phyloP scores from a whole-genome alignment of 2,329 filamentous ascomycete genomes.

The Kalaharituber pfeilii region DNA sequence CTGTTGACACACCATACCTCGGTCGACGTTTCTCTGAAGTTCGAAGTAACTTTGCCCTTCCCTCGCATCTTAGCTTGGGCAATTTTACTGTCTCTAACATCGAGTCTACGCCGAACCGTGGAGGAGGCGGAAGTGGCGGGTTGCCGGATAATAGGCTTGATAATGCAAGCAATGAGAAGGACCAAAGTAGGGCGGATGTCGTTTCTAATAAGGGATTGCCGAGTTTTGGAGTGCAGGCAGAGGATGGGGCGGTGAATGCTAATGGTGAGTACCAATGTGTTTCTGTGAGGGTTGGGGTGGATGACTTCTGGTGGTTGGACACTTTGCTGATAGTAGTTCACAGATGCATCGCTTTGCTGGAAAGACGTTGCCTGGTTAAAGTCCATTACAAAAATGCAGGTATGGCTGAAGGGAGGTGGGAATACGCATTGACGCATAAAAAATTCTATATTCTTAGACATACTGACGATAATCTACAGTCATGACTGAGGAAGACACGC shows the following conservation, averaged over 20 bases:
- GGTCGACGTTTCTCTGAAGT: constrained; percentile 38
- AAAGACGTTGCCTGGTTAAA: constrained; percentile 35
- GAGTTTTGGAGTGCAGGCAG: neutral
- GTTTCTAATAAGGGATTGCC: constrained; percentile 24
- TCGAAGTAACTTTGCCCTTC: constrained; percentile 36
- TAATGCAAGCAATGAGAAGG: constrained; percentile 8
- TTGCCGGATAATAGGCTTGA: neutral
- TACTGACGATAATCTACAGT: constrained; percentile 26
- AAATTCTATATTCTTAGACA: neutral
- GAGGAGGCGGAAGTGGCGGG: neutral
- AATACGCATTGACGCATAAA: constrained; percentile 10
- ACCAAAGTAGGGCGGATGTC: constrained; percentile 19
- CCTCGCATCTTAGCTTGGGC: constrained; percentile 30
- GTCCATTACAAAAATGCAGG: constrained; percentile 31
- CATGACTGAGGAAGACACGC: constrained; percentile 34
- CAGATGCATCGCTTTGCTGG: constrained; percentile 33
- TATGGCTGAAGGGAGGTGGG: constrained; percentile 31
- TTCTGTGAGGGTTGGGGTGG: too few species aligned
- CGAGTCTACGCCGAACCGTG: neutral
- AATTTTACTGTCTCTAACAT: constrained; percentile 25
- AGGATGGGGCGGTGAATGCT: constrained; percentile 5
- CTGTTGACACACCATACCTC: constrained; percentile 38
- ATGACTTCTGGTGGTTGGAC: too few species aligned
- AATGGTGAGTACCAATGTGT: neutral
- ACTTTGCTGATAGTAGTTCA: too few species aligned